phyloP scores from a whole-genome alignment of 2,329 filamentous ascomycete species.

The Apiospora kogelbergensis region DNA sequence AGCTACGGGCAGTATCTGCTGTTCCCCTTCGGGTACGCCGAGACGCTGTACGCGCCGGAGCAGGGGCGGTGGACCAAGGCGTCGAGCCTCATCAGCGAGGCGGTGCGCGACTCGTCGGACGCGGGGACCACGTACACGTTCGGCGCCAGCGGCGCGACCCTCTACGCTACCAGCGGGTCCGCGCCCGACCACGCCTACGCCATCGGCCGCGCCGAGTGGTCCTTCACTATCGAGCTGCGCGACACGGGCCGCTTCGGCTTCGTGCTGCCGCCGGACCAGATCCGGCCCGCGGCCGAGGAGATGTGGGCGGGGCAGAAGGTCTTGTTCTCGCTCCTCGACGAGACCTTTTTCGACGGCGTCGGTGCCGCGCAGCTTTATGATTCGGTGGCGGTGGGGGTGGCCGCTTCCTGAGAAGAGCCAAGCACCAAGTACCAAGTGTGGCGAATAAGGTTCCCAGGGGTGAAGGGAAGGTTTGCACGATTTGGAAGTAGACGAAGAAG shows the following conservation, averaged over 20 bases:
- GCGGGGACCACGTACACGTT: conserved; percentile 24
- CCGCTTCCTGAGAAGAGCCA: not conserved
- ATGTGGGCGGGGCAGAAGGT: conserved; percentile 37
- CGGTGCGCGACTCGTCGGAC: conserved; percentile 31
- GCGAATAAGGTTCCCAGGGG: not conserved
- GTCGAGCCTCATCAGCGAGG: conserved; percentile 34
- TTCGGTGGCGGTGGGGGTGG: not conserved
- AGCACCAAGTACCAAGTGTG: no score
- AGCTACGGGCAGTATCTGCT: conserved; percentile 56
- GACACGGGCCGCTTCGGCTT: conserved; percentile 26
- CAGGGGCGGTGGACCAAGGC: conserved; percentile 38
- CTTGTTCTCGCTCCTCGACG: conserved; percentile 16
- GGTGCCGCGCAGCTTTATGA: not conserved
- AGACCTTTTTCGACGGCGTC: conserved; percentile 4
- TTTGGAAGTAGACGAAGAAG: not conserved
- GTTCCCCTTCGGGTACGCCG: conserved; percentile 56
- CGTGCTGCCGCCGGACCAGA: conserved; percentile 25
- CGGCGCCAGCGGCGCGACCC: conserved; percentile 24
- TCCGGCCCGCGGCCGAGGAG: conserved; percentile 24
- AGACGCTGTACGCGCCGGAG: conserved; percentile 41
- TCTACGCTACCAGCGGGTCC: conserved; percentile 26
- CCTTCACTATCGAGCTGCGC: conserved; percentile 27
- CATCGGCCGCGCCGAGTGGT: conserved; percentile 24
- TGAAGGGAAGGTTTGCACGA: no score
- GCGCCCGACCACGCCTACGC: conserved; percentile 26